phyloP scores from a whole-genome alignment of 768 basidiomycete species.

The Cytidiella melzeri region DNA sequence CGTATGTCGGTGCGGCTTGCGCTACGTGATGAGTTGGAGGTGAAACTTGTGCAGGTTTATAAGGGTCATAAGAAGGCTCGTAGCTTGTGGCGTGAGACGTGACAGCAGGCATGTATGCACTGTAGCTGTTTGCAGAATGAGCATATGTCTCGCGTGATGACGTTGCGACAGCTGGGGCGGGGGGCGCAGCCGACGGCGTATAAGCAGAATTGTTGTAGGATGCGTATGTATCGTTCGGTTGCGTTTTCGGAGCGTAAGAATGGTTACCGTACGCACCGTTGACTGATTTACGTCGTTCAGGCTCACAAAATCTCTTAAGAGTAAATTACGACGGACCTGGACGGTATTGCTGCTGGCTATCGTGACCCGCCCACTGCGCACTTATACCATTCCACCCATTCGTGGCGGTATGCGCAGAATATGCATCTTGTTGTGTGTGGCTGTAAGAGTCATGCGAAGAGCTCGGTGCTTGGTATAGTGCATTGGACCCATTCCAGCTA shows the following conservation, averaged over 20 bases:
- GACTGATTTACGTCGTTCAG: neutral
- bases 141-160: constrained; percentile 15
- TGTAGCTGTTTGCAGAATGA: constrained; percentile 15
- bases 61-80: constrained; percentile 25
- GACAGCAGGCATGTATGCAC: constrained; percentile 16
- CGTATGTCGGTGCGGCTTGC: neutral
- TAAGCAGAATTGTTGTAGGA: constrained; percentile 10
- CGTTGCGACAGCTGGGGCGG: neutral
- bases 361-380: constrained; percentile 8
- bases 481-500: constrained; percentile 4
- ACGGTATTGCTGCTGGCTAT: constrained; percentile 3
- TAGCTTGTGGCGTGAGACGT: constrained; percentile 12
- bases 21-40: constrained; percentile 19
- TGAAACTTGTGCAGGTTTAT: constrained; percentile 16
- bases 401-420: constrained; percentile 7
- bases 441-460: neutral
- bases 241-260: constrained; percentile 13
- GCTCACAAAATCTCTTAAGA: neutral
- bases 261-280: constrained; percentile 4
- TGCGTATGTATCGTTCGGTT: constrained; percentile 24
- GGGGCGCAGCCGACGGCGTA: neutral
- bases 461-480: neutral
- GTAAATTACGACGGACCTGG: constrained; percentile 8
- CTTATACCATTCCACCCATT: constrained; percentile 10
- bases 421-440: neutral